Conservation (phyloP, 192 early-diverging fungal species). For the Kickxella alabastrina region DNA sequence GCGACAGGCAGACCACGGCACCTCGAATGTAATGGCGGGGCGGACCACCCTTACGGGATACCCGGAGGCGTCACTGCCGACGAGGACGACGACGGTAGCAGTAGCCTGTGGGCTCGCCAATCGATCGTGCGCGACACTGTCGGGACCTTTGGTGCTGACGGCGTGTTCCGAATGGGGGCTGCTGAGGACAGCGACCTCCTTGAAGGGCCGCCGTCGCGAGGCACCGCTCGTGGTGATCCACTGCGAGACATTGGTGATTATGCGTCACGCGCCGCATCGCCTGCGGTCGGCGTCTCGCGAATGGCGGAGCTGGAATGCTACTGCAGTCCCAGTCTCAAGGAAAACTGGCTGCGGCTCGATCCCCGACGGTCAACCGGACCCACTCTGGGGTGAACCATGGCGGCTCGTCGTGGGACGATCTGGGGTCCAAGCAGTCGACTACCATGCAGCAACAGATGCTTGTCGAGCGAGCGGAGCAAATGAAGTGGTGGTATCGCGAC, state of each 20-base stretch:
- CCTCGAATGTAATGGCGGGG: too few relatives aligned
- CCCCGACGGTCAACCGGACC: not conserved
- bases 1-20: conserved; percentile 2
- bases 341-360: not conserved
- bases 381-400: conserved; percentile 5
- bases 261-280: conserved; percentile 11
- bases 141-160: conserved; percentile 66
- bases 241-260: not conserved
- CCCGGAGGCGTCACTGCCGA: not conserved
- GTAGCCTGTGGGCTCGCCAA: conserved; percentile 52
- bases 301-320: not conserved
- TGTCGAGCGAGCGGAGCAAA: conserved; percentile 35
- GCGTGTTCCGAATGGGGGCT: conserved; percentile 60
- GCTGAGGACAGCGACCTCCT: conserved; percentile 45
- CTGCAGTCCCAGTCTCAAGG: conserved; percentile 1
- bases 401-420: conserved; percentile 16
- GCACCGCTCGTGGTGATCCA: not conserved
- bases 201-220: conserved; percentile 5
- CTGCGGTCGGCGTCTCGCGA: not conserved
- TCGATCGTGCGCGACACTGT: conserved; percentile 55
- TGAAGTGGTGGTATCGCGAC: conserved; percentile 80
- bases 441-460: conserved; percentile 14
- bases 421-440: conserved; percentile 4
- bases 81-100: conserved; percentile 38
- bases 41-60: too few relatives aligned